Conservation (phyloP, 441 rosid species). For the Arabidopsis hybrid region DNA sequence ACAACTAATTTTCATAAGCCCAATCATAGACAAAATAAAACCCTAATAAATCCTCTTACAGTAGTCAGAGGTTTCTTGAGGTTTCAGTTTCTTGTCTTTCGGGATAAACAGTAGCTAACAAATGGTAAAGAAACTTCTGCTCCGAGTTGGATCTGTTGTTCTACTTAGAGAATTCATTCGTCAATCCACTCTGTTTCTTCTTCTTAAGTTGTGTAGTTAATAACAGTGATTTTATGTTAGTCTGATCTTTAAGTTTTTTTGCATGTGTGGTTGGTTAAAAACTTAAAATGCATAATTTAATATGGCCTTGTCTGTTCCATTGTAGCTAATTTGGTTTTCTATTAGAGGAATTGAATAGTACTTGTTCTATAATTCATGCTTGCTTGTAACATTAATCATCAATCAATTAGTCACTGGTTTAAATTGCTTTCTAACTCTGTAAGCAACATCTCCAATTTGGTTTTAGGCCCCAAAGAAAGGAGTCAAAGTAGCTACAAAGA, state of each 20-base stretch:
- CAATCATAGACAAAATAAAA: background rate
- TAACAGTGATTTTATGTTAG: background rate
- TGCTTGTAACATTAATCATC: background rate
- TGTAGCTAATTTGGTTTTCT: background rate
- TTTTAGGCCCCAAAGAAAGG: conserved; percentile 60
- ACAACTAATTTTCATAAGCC: background rate
- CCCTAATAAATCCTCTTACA: background rate
- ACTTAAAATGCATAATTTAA: background rate
- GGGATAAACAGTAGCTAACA: background rate
- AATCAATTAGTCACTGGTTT: background rate
- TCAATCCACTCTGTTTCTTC: background rate
- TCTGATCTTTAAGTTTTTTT: background rate
- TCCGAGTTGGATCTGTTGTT: background rate
- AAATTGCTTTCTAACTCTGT: background rate
- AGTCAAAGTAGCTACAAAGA: conserved; percentile 54
- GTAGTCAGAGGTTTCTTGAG: background rate
- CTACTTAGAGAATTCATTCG: background rate
- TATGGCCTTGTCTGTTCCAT: background rate
- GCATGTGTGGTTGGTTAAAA: background rate
- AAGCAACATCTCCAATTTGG: background rate
- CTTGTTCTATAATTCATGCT: background rate
- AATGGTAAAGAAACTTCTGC: conserved; percentile 25
- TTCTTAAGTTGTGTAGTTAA: background rate
- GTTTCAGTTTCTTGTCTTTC: background rate
- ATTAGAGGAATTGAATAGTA: too few species aligned